Conservation (phyloP, 768 basidiomycete genomes). For the Naganishia antarctica region DNA sequence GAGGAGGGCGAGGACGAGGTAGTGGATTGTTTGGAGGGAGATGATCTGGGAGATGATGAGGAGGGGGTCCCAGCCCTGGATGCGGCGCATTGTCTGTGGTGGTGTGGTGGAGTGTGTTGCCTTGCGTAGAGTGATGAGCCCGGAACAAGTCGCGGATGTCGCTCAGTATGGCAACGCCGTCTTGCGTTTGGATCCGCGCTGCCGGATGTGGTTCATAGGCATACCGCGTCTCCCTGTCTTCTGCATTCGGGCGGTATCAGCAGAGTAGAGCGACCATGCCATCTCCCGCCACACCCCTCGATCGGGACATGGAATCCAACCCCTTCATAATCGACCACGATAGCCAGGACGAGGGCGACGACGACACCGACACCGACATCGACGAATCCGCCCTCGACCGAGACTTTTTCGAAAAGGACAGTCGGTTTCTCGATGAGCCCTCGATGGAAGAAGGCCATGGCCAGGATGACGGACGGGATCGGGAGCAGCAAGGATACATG, state of each 20-base stretch:
- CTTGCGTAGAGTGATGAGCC: too few relatives aligned
- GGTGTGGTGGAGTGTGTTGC: too few relatives aligned
- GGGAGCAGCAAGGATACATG: slow-evolving; percentile 35
- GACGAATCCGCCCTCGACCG: slow-evolving; percentile 19
- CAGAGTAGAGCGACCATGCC: too few relatives aligned
- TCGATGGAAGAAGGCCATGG: slow-evolving; percentile 41
- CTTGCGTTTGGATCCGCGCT: too few relatives aligned
- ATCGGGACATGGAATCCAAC: neutral
- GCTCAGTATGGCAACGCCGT: too few relatives aligned
- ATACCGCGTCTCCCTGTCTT: too few relatives aligned
- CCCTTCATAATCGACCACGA: slow-evolving; percentile 20
- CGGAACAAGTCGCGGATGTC: too few relatives aligned
- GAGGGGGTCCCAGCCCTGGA: slow-evolving; percentile 78
- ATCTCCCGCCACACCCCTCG: too few relatives aligned
- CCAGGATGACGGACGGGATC: slow-evolving; percentile 29
- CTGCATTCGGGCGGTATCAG: too few relatives aligned
- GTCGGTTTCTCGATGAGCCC: slow-evolving; percentile 28
- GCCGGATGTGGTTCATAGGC: too few relatives aligned
- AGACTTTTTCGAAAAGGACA: slow-evolving; percentile 24
- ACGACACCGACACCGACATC: slow-evolving; percentile 17
- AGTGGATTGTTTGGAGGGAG: slow-evolving; percentile 86
- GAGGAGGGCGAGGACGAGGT: slow-evolving; percentile 76
- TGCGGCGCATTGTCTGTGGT: slow-evolving; percentile 33
- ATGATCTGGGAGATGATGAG: slow-evolving; percentile 91
- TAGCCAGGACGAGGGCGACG: neutral